These are phyloP conservation scores for Suillus plorans DNA, from an alignment of 768 basidiomycete species.

Conservation along the genomic window DNA sequence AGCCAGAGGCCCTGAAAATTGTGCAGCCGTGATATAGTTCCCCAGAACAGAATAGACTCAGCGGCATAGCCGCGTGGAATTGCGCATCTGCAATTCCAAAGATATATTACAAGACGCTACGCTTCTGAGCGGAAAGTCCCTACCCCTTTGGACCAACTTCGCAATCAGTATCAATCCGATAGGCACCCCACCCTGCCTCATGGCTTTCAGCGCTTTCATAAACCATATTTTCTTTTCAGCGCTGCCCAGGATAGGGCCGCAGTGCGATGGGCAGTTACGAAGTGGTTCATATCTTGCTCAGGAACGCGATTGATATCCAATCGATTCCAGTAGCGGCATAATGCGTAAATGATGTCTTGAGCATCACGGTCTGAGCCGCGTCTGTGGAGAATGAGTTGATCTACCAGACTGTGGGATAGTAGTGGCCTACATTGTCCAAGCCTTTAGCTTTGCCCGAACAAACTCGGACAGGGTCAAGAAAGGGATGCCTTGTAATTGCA, in stretches of 20 bases:
- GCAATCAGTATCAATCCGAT: slow-evolving; percentile 29
- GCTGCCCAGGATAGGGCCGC: slow-evolving; percentile 74
- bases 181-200: slow-evolving; percentile 18
- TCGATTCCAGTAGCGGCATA: slow-evolving; percentile 76
- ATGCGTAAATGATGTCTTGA: slow-evolving; percentile 69
- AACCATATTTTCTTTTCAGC: slow-evolving; percentile 72
- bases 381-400: slow-evolving; percentile 36
- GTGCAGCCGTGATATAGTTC: neutral
- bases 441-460: slow-evolving; percentile 79
- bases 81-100: neutral
- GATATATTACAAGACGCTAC: slow-evolving; percentile 2
- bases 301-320: slow-evolving; percentile 86
- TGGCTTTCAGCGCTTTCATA: slow-evolving; percentile 30
- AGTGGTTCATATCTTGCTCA: slow-evolving; percentile 82
- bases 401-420: slow-evolving; percentile 14
- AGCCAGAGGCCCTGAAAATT: neutral
- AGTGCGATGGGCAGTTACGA: slow-evolving; percentile 57
- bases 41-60: neutral
- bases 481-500: slow-evolving; percentile 67
- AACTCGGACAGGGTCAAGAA: slow-evolving; percentile 88
- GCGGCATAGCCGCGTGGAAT: slow-evolving; percentile 5
- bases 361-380: slow-evolving; percentile 73
- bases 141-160: slow-evolving; percentile 17
- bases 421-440: slow-evolving; percentile 71
- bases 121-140: slow-evolving; percentile 3